Percentiles rank a stretch among this genome's conserved stretches.
Evolutionary conservation across 345 rosid species (phyloP).

Genomic region (Lenwebbia sp.): DNA sequence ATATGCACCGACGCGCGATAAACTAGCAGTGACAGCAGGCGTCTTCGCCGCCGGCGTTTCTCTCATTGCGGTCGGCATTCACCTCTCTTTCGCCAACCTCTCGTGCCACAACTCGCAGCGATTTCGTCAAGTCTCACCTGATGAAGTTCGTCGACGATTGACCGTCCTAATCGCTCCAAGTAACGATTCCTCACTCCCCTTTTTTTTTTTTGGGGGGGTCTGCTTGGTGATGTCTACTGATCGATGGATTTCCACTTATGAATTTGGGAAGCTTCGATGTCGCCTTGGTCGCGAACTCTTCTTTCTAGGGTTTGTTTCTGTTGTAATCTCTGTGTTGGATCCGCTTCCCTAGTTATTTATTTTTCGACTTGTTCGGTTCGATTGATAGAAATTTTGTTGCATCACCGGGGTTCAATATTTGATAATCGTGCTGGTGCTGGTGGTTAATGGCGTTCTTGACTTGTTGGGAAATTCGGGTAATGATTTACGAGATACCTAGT

Average conservation of each 20-base stretch:
- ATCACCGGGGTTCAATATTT: neutral
- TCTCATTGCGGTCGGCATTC: constrained; percentile 37
- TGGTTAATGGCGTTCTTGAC: neutral
- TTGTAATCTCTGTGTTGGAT: neutral
- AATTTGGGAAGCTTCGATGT: neutral
- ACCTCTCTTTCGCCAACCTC: constrained; percentile 43
- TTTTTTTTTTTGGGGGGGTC: neutral
- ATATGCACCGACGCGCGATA: constrained; percentile 53
- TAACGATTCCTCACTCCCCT: neutral
- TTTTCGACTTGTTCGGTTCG: neutral
- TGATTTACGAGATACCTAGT: neutral
- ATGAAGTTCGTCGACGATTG: constrained; percentile 44
- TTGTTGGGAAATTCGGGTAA: neutral
- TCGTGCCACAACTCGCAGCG: constrained; percentile 50
- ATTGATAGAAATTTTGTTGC: neutral
- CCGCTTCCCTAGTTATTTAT: neutral
- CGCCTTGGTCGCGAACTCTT: neutral
- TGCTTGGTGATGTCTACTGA: neutral
- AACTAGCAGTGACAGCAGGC: constrained; percentile 26
- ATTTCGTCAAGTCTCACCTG: constrained; percentile 41
- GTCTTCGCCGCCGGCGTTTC: constrained; percentile 36
- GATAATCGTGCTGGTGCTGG: neutral
- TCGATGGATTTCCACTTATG: neutral
- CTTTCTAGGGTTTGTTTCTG: neutral
- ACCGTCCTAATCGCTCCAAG: neutral